Percentiles rank a stretch among this genome's conserved stretches.
These are phyloP conservation scores for Venturia aucupariae DNA, from an alignment of 2,329 filamentous ascomycete genomes.

Conservation along the genomic window DNA sequence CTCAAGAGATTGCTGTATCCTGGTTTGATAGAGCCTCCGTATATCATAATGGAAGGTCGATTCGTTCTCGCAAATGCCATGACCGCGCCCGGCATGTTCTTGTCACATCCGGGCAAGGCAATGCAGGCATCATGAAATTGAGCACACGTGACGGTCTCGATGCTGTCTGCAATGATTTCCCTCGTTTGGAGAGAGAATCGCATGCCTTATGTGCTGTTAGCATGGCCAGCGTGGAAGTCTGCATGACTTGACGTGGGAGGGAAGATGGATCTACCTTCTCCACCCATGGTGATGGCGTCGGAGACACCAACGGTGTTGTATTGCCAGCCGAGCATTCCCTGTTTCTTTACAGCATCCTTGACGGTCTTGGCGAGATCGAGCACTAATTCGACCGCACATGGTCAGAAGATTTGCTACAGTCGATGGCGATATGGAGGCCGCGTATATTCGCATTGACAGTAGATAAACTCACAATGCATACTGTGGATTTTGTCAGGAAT, in stretches of 20 bases:
- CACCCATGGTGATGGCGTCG: conserved; percentile 92
- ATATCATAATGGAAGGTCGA: conserved; percentile 88
- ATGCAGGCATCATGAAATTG: conserved; percentile 92
- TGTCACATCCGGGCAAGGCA: conserved; percentile 87
- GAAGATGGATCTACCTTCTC: conserved; percentile 54
- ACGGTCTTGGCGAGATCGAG: conserved; percentile 80
- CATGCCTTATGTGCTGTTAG: conserved; percentile 55
- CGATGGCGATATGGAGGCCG: neutral
- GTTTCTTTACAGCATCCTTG: conserved; percentile 69
- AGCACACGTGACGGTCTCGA: conserved; percentile 86
- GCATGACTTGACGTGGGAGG: conserved; percentile 1
- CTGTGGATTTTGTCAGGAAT: conserved; percentile 23
- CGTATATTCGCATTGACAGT: neutral
- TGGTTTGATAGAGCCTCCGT: conserved; percentile 82
- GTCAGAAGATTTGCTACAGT: conserved; percentile 6
- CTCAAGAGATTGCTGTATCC: conserved; percentile 72
- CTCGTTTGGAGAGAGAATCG: conserved; percentile 82
- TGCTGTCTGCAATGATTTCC: conserved; percentile 88
- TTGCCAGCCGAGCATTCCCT: conserved; percentile 89
- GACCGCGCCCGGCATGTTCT: conserved; percentile 91
- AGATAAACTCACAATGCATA: conserved; percentile 38
- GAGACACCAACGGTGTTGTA: conserved; percentile 87
- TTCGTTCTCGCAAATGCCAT: conserved; percentile 91
- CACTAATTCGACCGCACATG: conserved; percentile 38
- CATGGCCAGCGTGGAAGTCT: neutral